Evolutionary conservation across 192 early-diverging fungal species (phyloP).

Genomic region (Rhizophagus sp.): DNA sequence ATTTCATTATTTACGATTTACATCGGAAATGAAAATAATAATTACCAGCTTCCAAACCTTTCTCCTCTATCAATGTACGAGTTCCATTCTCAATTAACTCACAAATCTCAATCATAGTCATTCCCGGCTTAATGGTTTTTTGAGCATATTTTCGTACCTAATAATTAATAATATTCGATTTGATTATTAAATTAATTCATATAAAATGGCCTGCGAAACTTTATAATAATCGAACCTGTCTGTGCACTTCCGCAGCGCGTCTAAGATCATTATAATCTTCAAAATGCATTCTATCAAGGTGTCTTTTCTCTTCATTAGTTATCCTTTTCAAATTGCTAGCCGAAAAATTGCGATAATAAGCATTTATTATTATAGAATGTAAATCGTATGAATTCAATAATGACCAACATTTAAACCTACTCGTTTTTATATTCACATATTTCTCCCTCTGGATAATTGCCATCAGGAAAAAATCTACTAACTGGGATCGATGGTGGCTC

Average conservation of each 20-base stretch:
- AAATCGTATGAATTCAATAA: background rate
- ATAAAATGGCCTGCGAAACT: too few relatives aligned
- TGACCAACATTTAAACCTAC: conserved; percentile 38
- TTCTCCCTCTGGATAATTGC: conserved; percentile 82
- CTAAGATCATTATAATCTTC: conserved; percentile 82
- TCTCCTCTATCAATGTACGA: conserved; percentile 83
- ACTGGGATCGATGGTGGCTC: conserved; percentile 75
- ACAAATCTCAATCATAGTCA: conserved; percentile 90
- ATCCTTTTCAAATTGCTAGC: conserved; percentile 80
- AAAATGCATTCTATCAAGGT: conserved; percentile 70
- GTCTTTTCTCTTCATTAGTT: conserved; percentile 92
- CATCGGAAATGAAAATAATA: background rate
- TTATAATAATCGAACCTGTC: conserved; percentile 49
- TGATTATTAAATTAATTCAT: too few relatives aligned
- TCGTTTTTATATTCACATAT: conserved; percentile 85
- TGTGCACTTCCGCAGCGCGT: conserved; percentile 92
- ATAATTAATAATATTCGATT: background rate
- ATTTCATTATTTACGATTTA: background rate
- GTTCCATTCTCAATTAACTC: conserved; percentile 96
- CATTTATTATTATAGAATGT: background rate
- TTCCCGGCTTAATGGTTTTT: conserved; percentile 86
- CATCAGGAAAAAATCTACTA: conserved; percentile 76
- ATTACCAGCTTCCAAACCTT: conserved; percentile 70
- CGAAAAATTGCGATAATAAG: background rate
- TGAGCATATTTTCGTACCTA: conserved; percentile 81